Percentiles rank a stretch among this genome's conserved stretches.
These are phyloP conservation scores for Boletus mariae DNA, from an alignment of 1,284 basidiomycete genomes.

Conservation along the genomic window DNA sequence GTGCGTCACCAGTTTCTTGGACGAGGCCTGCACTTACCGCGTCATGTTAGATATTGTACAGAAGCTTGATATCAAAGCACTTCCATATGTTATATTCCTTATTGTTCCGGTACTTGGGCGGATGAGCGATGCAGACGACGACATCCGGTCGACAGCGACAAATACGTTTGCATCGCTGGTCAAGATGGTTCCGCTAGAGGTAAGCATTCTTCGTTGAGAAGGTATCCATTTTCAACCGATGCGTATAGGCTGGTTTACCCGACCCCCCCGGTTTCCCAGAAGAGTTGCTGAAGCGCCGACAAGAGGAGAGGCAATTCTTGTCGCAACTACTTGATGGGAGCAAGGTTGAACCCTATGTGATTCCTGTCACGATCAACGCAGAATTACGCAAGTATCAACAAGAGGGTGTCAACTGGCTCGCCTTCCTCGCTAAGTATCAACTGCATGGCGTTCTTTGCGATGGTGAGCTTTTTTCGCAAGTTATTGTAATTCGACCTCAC, in stretches of 20 bases:
- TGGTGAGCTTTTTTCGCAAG: conserved; percentile 49
- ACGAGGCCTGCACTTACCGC: conserved; percentile 8
- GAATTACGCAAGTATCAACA: conserved; percentile 97
- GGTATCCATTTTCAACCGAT: background rate
- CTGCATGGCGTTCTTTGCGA: conserved; percentile 98
- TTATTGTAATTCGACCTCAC: background rate
- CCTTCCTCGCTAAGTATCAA: conserved; percentile 96
- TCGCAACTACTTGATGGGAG: conserved; percentile 91
- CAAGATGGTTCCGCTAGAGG: conserved; percentile 98
- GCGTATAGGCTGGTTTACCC: conserved; percentile 85
- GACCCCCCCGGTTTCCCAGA: conserved; percentile 92
- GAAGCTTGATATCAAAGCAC: conserved; percentile 86
- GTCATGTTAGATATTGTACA: conserved; percentile 77
- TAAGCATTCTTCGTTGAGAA: conserved; percentile 32
- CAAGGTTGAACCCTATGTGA: conserved; percentile 88
- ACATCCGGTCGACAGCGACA: conserved; percentile 88
- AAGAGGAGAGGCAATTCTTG: conserved; percentile 89
- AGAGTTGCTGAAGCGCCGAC: conserved; percentile 84
- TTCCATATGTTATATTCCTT: conserved; percentile 97
- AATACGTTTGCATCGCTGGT: conserved; percentile 98
- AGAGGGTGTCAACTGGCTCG: conserved; percentile 98
- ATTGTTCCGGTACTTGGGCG: conserved; percentile 95
- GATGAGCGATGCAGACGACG: conserved; percentile 95
- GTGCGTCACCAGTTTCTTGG: conserved; percentile 45
- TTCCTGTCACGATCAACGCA: conserved; percentile 89